phyloP scores from a whole-genome alignment of 352 stramenopile genomes.

The Phytophthora sansomeana region DNA sequence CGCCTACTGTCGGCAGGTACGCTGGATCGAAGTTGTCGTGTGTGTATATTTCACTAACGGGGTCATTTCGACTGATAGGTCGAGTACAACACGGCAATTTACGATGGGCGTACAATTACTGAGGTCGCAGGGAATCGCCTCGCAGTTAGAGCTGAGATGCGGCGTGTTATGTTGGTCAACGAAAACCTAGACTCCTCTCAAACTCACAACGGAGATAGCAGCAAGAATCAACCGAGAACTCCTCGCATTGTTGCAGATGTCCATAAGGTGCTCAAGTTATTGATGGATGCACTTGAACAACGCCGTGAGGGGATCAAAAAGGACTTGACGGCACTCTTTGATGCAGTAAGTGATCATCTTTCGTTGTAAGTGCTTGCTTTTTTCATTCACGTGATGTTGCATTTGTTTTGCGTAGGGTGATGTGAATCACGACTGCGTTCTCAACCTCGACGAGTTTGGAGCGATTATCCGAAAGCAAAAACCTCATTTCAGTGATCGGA shows the following conservation, averaged over 20 bases:
- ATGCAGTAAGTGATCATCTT: slow-evolving; percentile 39
- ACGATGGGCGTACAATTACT: slow-evolving; percentile 49
- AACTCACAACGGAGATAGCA: slow-evolving; percentile 10
- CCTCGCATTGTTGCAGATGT: slow-evolving; percentile 66
- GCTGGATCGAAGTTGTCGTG: neutral
- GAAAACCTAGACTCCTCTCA: slow-evolving; percentile 11
- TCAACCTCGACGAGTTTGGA: slow-evolving; percentile 76
- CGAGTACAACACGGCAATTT: slow-evolving; percentile 74
- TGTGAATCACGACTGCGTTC: slow-evolving; percentile 74
- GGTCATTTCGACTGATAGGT: slow-evolving; percentile 38
- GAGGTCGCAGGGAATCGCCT: slow-evolving; percentile 73
- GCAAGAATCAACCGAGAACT: slow-evolving; percentile 20
- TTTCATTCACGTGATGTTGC: neutral
- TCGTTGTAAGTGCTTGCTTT: neutral
- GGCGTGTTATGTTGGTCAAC: slow-evolving; percentile 61
- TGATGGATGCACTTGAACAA: slow-evolving; percentile 70
- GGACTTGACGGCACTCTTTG: slow-evolving; percentile 63
- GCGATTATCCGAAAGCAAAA: slow-evolving; percentile 66
- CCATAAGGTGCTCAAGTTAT: slow-evolving; percentile 62
- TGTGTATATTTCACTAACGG: neutral
- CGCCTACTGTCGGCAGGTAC: slow-evolving; percentile 70
- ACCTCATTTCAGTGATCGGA: slow-evolving; percentile 69
- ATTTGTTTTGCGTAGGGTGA: slow-evolving; percentile 52
- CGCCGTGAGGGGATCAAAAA: slow-evolving; percentile 59
- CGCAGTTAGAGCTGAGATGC: slow-evolving; percentile 77